phyloP scores from a whole-genome alignment of 306 rosid species.

The Clitoria ternatea region DNA sequence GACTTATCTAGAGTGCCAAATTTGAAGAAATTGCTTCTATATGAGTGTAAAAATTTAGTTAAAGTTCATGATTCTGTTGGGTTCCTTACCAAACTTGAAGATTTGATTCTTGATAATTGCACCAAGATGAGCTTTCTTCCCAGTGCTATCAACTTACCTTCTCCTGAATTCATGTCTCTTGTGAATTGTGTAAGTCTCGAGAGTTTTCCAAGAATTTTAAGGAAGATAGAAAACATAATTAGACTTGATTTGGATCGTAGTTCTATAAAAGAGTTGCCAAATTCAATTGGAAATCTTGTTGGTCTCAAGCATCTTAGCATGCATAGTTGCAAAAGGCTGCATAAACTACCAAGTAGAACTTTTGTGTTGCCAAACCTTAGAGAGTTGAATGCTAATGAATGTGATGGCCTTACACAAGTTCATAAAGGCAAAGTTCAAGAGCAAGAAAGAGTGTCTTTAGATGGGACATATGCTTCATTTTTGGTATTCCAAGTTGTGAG shows the following conservation, averaged over 20 bases:
- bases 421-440: neutral
- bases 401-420: neutral
- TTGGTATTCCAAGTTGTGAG: neutral
- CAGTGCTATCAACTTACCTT: no score
- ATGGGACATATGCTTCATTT: neutral
- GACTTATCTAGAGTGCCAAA: neutral
- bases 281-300: no score
- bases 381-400: neutral
- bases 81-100: neutral
- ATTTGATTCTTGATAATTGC: neutral
- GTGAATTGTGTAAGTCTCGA: no score
- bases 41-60: neutral
- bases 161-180: no score
- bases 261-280: no score
- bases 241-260: no score
- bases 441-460: neutral
- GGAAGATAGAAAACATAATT: no score
- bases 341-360: neutral
- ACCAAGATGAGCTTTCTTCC: no score
- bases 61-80: slow-evolving; percentile 11
- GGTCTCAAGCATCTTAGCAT: no score
- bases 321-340: neutral
- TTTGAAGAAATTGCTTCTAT: neutral
- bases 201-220: no score
- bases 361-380: neutral